Evolutionary conservation across 306 rosid species (phyloP).

Genomic region (Hippophae tibetana): DNA sequence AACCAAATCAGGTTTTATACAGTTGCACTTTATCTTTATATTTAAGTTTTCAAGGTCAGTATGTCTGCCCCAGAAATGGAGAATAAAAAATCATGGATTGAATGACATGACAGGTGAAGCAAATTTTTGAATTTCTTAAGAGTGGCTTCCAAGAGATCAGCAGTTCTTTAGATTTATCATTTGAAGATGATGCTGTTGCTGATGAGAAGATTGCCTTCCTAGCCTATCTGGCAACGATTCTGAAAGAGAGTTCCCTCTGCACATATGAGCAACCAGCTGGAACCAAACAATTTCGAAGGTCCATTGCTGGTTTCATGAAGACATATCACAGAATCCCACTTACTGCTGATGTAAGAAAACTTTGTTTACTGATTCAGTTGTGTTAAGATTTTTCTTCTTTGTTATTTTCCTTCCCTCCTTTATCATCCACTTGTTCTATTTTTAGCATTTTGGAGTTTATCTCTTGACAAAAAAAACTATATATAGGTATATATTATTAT

Average conservation of each 20-base stretch:
- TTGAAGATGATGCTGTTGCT: constrained; percentile 91
- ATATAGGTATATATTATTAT: too few species aligned
- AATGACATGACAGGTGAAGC: constrained; percentile 67
- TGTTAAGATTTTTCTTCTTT: not conserved
- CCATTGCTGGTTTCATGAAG: constrained; percentile 85
- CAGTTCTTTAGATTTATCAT: constrained; percentile 87
- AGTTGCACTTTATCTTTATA: constrained; percentile 12
- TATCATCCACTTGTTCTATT: not conserved
- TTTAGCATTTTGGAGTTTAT: too few species aligned
- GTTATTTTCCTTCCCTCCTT: not conserved
- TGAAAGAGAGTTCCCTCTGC: constrained; percentile 56
- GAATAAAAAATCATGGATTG: constrained; percentile 17
- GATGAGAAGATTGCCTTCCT: constrained; percentile 96
- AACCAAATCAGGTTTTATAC: constrained; percentile 70
- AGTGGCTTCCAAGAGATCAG: constrained; percentile 87
- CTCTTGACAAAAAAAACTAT: too few species aligned
- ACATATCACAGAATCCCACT: constrained; percentile 92
- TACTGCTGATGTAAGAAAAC: constrained; percentile 54
- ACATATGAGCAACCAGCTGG: constrained; percentile 96
- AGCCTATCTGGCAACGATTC: constrained; percentile 63
- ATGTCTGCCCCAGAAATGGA: constrained; percentile 18
- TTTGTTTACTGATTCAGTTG: not conserved
- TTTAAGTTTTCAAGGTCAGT: constrained; percentile 18
- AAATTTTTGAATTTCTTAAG: constrained; percentile 75
- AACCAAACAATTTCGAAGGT: constrained; percentile 74